A percentile compares a stretch with the other conserved stretches of the same genome.
phyloP scores from a whole-genome alignment of 1,139 yeast genomes.

The Blastobotrys serpentis region DNA sequence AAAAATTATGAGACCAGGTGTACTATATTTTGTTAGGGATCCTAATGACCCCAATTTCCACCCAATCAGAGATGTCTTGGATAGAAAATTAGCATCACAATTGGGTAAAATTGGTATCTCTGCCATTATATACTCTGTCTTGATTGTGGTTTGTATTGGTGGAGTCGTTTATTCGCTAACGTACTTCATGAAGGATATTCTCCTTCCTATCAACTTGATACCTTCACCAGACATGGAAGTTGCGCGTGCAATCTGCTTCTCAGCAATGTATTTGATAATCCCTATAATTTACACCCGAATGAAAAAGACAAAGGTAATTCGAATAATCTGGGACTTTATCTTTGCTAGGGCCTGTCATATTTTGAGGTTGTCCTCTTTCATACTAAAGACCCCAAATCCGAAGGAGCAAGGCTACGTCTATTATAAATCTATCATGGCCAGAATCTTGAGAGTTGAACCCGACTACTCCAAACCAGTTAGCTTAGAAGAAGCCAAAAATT shows the following conservation, averaged over 20 bases:
- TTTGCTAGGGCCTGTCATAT: slow-evolving; percentile 57
- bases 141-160: slow-evolving; percentile 76
- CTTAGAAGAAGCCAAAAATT: slow-evolving; percentile 44
- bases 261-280: slow-evolving; percentile 15
- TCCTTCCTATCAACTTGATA: slow-evolving; percentile 32
- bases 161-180: slow-evolving; percentile 57
- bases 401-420: slow-evolving; percentile 71
- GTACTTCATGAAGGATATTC: slow-evolving; percentile 36
- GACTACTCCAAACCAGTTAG: slow-evolving; percentile 62
- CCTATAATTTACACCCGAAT: slow-evolving; percentile 22
- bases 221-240: slow-evolving; percentile 13
- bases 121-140: slow-evolving; percentile 69
- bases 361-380: slow-evolving; percentile 74
- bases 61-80: slow-evolving; percentile 83
- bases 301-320: slow-evolving; percentile 20
- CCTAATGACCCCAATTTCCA: slow-evolving; percentile 93
- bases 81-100: slow-evolving; percentile 70
- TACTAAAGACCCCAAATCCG: slow-evolving; percentile 65
- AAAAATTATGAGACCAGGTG: slow-evolving; percentile 80
- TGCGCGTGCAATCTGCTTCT: slow-evolving; percentile 7
- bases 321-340: slow-evolving; percentile 55
- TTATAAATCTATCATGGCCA: slow-evolving; percentile 53
- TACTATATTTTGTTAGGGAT: slow-evolving; percentile 82
- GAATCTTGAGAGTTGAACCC: slow-evolving; percentile 47
- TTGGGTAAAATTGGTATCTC: slow-evolving; percentile 72